A percentile compares a stretch with the other conserved stretches of the same genome.
Conservation (phyloP, 768 basidiomycete species). For the Kwoniella europaea region DNA sequence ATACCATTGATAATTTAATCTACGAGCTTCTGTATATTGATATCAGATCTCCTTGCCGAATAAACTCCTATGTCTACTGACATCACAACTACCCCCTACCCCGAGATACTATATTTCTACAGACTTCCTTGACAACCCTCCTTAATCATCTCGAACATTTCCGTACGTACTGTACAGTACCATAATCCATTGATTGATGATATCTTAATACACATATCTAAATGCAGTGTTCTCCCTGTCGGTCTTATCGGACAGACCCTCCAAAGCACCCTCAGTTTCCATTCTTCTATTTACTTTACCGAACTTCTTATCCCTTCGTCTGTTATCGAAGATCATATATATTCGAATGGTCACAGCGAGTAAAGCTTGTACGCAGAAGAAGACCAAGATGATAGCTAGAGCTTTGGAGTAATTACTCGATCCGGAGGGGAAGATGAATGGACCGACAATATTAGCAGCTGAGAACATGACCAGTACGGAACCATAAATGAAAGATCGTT, state of each 20-base stretch:
- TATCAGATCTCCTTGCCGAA: too few species aligned
- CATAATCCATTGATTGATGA: too few species aligned
- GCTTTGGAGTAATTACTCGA: conserved; percentile 23
- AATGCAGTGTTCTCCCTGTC: conserved; percentile 24
- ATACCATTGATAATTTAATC: too few species aligned
- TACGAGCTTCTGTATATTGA: too few species aligned
- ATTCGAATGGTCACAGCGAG: conserved; percentile 19
- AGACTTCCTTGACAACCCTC: too few species aligned
- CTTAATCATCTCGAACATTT: too few species aligned
- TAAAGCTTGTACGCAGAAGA: conserved; percentile 29
- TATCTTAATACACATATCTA: conserved; percentile 18
- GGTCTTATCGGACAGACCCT: conserved; percentile 23
- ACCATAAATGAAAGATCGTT: conserved; percentile 30
- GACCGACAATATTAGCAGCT: conserved; percentile 33
- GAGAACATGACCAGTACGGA: conserved; percentile 23
- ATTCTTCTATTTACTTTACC: conserved; percentile 19
- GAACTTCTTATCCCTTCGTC: conserved; percentile 14
- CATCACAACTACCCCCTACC: too few species aligned
- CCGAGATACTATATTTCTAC: too few species aligned
- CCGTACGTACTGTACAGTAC: too few species aligned
- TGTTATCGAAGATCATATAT: conserved; percentile 29
- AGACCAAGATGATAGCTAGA: conserved; percentile 32
- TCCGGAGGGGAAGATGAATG: conserved; percentile 32
- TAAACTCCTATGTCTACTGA: too few species aligned
- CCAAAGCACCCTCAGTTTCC: conserved; percentile 18